These are phyloP conservation scores for Balakata baccata DNA, from an alignment of 345 rosid genomes.

Conservation along the genomic window DNA sequence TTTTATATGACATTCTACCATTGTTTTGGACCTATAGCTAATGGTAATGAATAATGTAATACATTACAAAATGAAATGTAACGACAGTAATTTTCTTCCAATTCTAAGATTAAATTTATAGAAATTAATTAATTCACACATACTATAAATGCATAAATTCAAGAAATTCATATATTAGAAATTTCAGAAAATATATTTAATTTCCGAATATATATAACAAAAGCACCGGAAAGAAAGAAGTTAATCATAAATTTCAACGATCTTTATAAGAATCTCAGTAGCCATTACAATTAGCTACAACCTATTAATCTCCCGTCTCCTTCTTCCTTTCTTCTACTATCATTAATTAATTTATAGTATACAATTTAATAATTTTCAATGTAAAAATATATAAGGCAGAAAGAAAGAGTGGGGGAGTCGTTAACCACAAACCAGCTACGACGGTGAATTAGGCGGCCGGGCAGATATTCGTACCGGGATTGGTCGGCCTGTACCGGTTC, in stretches of 20 bases:
- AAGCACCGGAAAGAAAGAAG: neutral
- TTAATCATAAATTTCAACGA: neutral
- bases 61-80: too few relatives aligned
- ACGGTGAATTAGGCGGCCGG: constrained; percentile 47
- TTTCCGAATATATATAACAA: too few relatives aligned
- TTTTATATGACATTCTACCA: too few relatives aligned
- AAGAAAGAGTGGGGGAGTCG: neutral
- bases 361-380: constrained; percentile 1
- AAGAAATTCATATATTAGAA: too few relatives aligned
- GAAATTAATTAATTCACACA: too few relatives aligned
- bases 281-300: constrained; percentile 1
- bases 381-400: neutral
- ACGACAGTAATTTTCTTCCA: too few relatives aligned
- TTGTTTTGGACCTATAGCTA: too few relatives aligned
- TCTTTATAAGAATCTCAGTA: constrained; percentile 19
- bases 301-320: constrained; percentile 7
- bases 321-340: neutral
- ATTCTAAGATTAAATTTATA: too few relatives aligned
- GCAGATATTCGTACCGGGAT: constrained; percentile 68
- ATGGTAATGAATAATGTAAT: too few relatives aligned
- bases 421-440: constrained; percentile 24
- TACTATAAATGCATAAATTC: too few relatives aligned
- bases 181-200: too few relatives aligned
- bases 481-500: constrained; percentile 85
- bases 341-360: constrained; percentile 6